These are phyloP conservation scores for Pythium scleroteichum DNA, from an alignment of 352 stramenopile genomes.

Conservation along the genomic window DNA sequence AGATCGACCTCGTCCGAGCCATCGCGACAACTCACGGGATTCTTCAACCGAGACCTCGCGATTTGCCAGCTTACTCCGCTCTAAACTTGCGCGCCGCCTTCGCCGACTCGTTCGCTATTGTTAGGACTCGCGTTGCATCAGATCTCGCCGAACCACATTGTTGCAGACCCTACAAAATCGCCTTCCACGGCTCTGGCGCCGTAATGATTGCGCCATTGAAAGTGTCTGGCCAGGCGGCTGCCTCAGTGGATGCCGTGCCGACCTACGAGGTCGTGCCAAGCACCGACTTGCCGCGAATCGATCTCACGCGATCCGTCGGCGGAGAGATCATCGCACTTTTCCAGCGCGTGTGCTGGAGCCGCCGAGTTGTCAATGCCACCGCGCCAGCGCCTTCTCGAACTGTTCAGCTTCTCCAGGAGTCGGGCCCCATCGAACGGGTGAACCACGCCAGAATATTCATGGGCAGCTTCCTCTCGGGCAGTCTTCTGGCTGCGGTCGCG, in stretches of 20 bases:
- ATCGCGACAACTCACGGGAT: not conserved
- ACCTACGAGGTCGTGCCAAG: slow-evolving; percentile 17
- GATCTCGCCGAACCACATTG: too few relatives aligned
- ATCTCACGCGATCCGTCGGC: slow-evolving; percentile 19
- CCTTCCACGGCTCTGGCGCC: too few relatives aligned
- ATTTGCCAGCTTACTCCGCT: too few relatives aligned
- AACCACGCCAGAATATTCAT: not conserved
- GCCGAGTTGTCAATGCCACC: not conserved
- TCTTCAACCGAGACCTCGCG: not conserved
- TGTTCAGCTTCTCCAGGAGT: not conserved
- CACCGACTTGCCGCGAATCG: slow-evolving; percentile 3
- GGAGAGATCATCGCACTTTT: slow-evolving; percentile 1
- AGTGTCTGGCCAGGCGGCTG: not conserved
- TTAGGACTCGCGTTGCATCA: too few relatives aligned
- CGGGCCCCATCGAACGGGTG: not conserved
- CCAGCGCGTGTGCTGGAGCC: not conserved
- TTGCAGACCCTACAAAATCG: too few relatives aligned
- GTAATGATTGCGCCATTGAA: not conserved
- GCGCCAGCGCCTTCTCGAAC: too few relatives aligned
- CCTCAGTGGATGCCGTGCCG: not conserved
- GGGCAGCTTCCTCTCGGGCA: not conserved
- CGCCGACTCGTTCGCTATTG: too few relatives aligned
- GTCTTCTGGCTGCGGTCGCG: not conserved
- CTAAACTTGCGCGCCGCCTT: too few relatives aligned
- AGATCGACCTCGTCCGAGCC: not conserved